Evolutionary conservation across 179 eudicot genomes (phyloP).

Genomic region (Beta lomatogona): DNA sequence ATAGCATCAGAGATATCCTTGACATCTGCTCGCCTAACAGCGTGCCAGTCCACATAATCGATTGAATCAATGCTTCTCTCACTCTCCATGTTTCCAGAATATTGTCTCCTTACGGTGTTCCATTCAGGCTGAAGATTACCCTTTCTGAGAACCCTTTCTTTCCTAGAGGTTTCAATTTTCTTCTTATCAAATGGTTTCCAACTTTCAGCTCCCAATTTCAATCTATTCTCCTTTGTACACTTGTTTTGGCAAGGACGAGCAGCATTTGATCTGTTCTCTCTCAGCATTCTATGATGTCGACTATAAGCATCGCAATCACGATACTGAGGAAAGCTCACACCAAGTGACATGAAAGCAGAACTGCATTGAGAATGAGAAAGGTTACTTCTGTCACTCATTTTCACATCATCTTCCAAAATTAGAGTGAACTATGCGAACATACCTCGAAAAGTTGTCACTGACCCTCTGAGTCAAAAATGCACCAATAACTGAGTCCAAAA

Average conservation of each 20-base stretch:
- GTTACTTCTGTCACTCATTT: constrained; percentile 2
- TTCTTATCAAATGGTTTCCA: neutral
- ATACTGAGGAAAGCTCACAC: constrained; percentile 26
- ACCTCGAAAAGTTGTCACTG: constrained; percentile 34
- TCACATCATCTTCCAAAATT: neutral
- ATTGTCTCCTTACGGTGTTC: constrained; percentile 27
- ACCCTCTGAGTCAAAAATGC: constrained; percentile 34
- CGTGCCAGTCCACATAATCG: constrained; percentile 50
- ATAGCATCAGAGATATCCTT: constrained; percentile 44
- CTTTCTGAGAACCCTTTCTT: constrained; percentile 3
- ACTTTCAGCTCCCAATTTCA: neutral
- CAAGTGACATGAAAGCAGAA: constrained; percentile 34
- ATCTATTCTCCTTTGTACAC: neutral
- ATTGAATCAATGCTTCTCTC: constrained; percentile 27
- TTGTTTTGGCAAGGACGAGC: neutral
- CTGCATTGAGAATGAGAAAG: constrained; percentile 13
- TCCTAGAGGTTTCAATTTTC: neutral
- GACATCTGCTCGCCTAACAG: constrained; percentile 42
- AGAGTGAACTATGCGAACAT: neutral
- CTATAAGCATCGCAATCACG: constrained; percentile 13
- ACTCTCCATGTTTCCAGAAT: constrained; percentile 8
- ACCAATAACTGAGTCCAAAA: constrained; percentile 36
- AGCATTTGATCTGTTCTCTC: constrained; percentile 26
- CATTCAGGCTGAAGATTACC: constrained; percentile 22
- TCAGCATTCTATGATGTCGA: constrained; percentile 30